Conservation (phyloP, 2,329 filamentous ascomycete genomes). For the Diaporthe citri region DNA sequence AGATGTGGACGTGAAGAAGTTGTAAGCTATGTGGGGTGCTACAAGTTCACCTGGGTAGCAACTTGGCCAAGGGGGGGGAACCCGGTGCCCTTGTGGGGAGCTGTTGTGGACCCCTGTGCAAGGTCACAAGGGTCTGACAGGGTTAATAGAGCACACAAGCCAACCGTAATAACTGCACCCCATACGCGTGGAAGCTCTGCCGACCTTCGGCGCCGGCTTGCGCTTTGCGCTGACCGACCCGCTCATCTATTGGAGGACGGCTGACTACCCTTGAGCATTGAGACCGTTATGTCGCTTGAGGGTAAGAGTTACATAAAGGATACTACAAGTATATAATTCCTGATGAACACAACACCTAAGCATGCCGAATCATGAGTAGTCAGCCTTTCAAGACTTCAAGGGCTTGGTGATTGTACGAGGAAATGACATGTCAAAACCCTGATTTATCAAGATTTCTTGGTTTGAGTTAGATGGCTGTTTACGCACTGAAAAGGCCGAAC, state of each 20-base stretch:
- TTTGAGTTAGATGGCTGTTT: not conserved
- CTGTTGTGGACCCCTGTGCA: not conserved
- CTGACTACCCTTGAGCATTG: not conserved
- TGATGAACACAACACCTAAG: not conserved
- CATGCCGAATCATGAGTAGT: not conserved
- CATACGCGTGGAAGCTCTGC: not conserved
- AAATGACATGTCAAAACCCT: not conserved
- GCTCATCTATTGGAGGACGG: not conserved
- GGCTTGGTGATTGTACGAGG: not conserved
- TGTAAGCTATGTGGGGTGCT: not conserved
- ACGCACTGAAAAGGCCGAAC: not conserved
- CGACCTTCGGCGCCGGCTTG: not conserved
- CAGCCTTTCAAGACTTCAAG: not conserved
- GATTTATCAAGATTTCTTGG: not conserved
- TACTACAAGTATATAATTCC: not conserved
- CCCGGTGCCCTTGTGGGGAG: slow-evolving; percentile 4
- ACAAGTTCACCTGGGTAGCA: not conserved
- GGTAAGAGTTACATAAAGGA: not conserved
- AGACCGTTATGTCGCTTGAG: not conserved
- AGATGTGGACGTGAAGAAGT: not conserved
- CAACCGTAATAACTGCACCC: not conserved
- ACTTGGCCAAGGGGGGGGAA: not conserved
- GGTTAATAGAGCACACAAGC: not conserved
- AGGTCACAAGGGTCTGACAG: not conserved
- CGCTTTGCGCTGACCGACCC: no score